phyloP scores from a whole-genome alignment of 2,329 filamentous ascomycete genomes.

The Cephalotrichum gorgonifer region DNA sequence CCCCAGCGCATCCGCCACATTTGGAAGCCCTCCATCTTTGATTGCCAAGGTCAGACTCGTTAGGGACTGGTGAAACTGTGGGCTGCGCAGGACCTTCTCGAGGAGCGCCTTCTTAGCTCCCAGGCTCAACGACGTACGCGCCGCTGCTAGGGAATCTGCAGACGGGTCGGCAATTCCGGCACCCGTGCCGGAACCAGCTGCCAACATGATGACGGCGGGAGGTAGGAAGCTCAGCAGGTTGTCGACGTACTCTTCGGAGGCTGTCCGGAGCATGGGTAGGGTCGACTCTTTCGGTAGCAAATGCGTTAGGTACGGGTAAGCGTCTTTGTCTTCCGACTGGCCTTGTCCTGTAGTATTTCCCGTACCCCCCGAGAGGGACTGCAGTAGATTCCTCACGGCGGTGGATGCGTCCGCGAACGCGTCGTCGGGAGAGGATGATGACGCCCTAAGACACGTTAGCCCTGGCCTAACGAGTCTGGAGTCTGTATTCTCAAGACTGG shows the following conservation, averaged over 20 bases:
- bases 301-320: conserved; percentile 77
- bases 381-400: conserved; percentile 79
- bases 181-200: conserved; percentile 47
- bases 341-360: conserved; percentile 19
- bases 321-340: conserved; percentile 34
- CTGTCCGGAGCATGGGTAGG: conserved; percentile 60
- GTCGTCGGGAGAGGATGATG: conserved; percentile 47
- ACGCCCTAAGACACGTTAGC: conserved; percentile 36
- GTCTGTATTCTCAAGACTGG: background rate
- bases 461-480: background rate
- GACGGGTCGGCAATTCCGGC: conserved; percentile 55
- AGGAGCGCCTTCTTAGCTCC: conserved; percentile 73
- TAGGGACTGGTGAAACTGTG: conserved; percentile 83
- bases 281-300: conserved; percentile 71
- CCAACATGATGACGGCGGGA: conserved; percentile 64
- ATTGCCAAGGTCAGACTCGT: conserved; percentile 79
- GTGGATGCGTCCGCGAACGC: conserved; percentile 56
- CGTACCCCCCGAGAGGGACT: conserved; percentile 58
- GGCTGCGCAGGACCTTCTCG: conserved; percentile 72
- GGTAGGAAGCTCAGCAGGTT: conserved; percentile 70
- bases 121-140: conserved; percentile 61
- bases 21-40: conserved; percentile 81
- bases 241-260: conserved; percentile 59
- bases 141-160: conserved; percentile 57
- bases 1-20: conserved; percentile 74